Evolutionary conservation across 768 basidiomycete species (phyloP).

Genomic region (Hypholoma fasciculare): DNA sequence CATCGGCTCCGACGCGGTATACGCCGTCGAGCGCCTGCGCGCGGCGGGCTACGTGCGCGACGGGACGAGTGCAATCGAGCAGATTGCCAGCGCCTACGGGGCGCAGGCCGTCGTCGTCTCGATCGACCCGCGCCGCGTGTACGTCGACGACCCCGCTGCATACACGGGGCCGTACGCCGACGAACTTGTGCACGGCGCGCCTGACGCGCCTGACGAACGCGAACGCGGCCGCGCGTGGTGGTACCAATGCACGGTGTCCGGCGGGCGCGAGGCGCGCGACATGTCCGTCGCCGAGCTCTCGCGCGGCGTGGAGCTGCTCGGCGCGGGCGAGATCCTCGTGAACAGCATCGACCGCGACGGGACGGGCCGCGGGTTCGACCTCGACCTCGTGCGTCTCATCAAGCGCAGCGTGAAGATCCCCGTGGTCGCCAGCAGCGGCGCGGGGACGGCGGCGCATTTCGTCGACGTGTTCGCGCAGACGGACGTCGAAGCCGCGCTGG

Average conservation of each 20-base stretch:
- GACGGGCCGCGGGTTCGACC: slow-evolving; percentile 88
- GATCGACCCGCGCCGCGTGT: slow-evolving; percentile 87
- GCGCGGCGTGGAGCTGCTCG: slow-evolving; percentile 83
- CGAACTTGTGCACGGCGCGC: slow-evolving; percentile 56
- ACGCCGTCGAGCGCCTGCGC: slow-evolving; percentile 84
- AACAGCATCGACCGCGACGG: slow-evolving; percentile 98
- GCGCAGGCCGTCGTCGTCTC: slow-evolving; percentile 98
- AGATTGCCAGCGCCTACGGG: slow-evolving; percentile 87
- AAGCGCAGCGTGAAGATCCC: slow-evolving; percentile 81
- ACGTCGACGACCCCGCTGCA: slow-evolving; percentile 56
- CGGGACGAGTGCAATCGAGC: slow-evolving; percentile 88
- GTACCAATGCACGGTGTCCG: slow-evolving; percentile 98
- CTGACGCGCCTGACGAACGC: slow-evolving; percentile 48
- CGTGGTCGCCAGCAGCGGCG: slow-evolving; percentile 93
- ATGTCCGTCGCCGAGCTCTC: slow-evolving; percentile 93
- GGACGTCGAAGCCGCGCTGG: slow-evolving; percentile 86
- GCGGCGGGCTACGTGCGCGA: slow-evolving; percentile 46
- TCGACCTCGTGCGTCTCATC: slow-evolving; percentile 77
- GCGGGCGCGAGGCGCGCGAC: slow-evolving; percentile 81
- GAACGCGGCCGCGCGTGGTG: slow-evolving; percentile 87
- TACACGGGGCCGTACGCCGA: slow-evolving; percentile 71
- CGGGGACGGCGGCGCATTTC: slow-evolving; percentile 82
- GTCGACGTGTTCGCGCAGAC: slow-evolving; percentile 82
- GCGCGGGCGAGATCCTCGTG: slow-evolving; percentile 92
- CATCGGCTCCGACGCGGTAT: slow-evolving; percentile 95